phyloP scores from a whole-genome alignment of 805 yeast genomes.

The Saccharomycopsis synnaedendra region DNA sequence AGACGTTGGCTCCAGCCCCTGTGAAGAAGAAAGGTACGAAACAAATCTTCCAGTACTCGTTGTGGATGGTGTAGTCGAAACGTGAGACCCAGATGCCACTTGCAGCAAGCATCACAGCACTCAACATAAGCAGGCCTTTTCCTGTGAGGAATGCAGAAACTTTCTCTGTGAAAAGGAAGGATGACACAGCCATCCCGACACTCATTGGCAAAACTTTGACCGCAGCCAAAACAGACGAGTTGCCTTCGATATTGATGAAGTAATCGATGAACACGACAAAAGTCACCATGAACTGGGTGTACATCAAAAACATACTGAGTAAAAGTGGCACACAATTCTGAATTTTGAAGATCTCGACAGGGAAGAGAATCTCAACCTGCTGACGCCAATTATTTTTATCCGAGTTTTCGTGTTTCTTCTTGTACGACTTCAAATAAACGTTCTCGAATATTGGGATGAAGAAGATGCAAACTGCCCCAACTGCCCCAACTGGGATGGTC shows the following conservation, averaged over 20 bases:
- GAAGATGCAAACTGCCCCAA: slow-evolving; percentile 35
- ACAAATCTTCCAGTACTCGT: slow-evolving; percentile 9
- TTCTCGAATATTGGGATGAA: slow-evolving; percentile 5
- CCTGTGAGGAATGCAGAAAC: neutral
- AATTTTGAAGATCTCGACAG: slow-evolving; percentile 20
- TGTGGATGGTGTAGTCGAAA: neutral
- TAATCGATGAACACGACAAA: slow-evolving; percentile 21
- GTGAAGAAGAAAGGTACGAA: slow-evolving; percentile 16
- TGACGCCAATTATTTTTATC: neutral
- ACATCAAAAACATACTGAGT: slow-evolving; percentile 17
- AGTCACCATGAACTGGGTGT: slow-evolving; percentile 18
- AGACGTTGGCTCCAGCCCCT: slow-evolving; percentile 23
- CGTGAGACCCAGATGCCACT: neutral
- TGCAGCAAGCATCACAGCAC: neutral
- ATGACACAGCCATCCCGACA: slow-evolving; percentile 20
- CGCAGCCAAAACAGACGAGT: slow-evolving; percentile 26
- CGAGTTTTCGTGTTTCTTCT: neutral
- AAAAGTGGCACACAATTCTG: slow-evolving; percentile 21
- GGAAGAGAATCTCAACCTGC: slow-evolving; percentile 20
- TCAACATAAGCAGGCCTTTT: neutral
- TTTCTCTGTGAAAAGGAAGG: neutral
- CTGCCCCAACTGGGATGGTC: slow-evolving; percentile 48
- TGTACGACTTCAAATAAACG: slow-evolving; percentile 4
- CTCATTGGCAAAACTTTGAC: slow-evolving; percentile 26
- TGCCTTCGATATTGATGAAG: slow-evolving; percentile 20